Evolutionary conservation across 2,329 filamentous ascomycete species (phyloP), one percentile per base, ranked within the genome.

Genomic region (Purpureocillium takamizusanense): DNA sequence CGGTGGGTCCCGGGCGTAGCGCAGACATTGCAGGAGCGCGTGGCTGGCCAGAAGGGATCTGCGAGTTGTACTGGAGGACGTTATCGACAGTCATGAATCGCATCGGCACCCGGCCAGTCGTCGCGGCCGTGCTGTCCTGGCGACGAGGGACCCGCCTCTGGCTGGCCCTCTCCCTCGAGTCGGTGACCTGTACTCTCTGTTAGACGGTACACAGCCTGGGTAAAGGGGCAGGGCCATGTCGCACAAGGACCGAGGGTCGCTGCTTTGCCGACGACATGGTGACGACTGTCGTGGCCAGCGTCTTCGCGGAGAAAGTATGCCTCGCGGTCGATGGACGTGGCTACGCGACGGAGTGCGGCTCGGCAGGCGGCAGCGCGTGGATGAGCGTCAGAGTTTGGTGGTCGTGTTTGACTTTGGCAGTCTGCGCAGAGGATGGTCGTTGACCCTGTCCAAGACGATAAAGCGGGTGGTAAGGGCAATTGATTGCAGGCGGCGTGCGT

Each of bases 1-100:
- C 42, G 5, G 48, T 40, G 2, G 49, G 43, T 33, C 47, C 43
- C 2, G 51, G 46, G 21, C 51, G 49, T 33, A 49, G 71, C 60
- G 50, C 62, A 21, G 68, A 61, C 23, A 69, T 66, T 6, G 78
- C 81, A 2, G 85, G 83, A 1, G 77, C 72, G 30, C 92, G 81
- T 40, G 87, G 86, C 60, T 95, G 90, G 52, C 88, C 89, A 1
- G 92, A 97, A 2, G 92, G 92, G 31, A 98, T 92, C 55, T 95
- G 89, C 36, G 87, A 92, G 42, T 88, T 83, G 66, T 94, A 86
- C 59, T 94, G 88, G 5, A 98, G 78, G 47, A 97, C 85, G 57
- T 90, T 94, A 65, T 98, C 92, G 60, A 98, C 90, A 1, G 79
- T 81, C 56, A 97, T 86, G 60, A 85, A 85, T 51, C 78, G 84